Percentiles rank a stretch among this genome's conserved stretches.
Conservation (phyloP, 2,329 filamentous ascomycete species). For the Aspergillus tamarii region DNA sequence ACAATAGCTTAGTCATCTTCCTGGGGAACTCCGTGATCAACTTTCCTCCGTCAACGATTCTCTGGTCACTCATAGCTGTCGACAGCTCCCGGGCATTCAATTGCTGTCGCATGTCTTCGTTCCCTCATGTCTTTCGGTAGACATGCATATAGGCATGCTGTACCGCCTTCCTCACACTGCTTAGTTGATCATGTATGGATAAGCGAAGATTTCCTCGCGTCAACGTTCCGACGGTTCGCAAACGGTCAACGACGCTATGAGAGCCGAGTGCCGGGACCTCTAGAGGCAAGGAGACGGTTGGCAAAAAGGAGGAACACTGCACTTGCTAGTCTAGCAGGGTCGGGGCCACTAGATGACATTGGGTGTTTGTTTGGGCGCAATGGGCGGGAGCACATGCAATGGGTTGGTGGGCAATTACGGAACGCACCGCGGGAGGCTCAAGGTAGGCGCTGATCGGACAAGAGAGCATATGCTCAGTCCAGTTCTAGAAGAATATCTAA, state of each 20-base stretch:
- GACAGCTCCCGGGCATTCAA: conserved; percentile 16
- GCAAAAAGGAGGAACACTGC: conserved; percentile 60
- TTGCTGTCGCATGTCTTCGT: conserved; percentile 26
- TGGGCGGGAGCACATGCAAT: conserved; percentile 44
- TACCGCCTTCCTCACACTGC: conserved; percentile 30
- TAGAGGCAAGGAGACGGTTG: conserved; percentile 62
- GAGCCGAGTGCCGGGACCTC: conserved; percentile 64
- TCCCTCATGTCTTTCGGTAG: conserved; percentile 47
- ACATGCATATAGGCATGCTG: conserved; percentile 45
- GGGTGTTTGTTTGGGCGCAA: conserved; percentile 46
- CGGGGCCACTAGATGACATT: conserved; percentile 39
- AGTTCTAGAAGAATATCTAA: conserved; percentile 2
- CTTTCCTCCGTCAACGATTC: conserved; percentile 9
- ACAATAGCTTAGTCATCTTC: conserved; percentile 27
- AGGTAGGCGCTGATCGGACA: conserved; percentile 24
- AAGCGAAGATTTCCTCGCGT: conserved; percentile 48
- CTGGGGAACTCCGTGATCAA: conserved; percentile 8
- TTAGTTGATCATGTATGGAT: conserved; percentile 48
- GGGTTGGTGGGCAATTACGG: conserved; percentile 33
- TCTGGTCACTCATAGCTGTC: conserved; percentile 11
- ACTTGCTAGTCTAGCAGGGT: conserved; percentile 41
- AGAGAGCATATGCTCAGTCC: not conserved
- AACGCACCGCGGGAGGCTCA: conserved; percentile 26
- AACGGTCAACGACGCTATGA: conserved; percentile 57
- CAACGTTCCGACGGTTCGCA: conserved; percentile 53